A percentile compares a stretch with the other conserved stretches of the same genome.
Conservation (phyloP, 2,329 filamentous ascomycete genomes). For the Aquanectria penicillioides region DNA sequence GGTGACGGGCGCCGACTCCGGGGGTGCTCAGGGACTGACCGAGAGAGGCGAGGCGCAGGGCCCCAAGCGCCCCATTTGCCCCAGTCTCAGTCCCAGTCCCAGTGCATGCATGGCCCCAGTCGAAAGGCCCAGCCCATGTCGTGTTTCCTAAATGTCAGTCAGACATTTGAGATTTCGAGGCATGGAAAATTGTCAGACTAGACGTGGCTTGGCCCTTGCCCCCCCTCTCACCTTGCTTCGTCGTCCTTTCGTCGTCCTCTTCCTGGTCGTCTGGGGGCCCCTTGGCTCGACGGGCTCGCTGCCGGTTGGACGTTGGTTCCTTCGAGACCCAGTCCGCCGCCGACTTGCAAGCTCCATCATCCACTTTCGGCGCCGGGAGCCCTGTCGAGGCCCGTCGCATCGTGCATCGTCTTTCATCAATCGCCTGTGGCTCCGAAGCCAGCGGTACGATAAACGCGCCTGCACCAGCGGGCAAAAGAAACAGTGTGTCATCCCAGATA, state of each 20-base stretch:
- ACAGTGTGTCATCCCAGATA: not conserved
- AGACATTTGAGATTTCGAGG: conserved; percentile 10
- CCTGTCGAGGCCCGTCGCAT: conserved; percentile 16
- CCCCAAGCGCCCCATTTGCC: not conserved
- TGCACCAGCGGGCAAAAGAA: not conserved
- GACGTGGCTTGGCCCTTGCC: conserved; percentile 3
- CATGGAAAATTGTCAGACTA: conserved; percentile 12
- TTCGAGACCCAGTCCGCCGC: conserved; percentile 7
- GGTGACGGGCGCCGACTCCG: conserved; percentile 24
- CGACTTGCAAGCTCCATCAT: conserved; percentile 4
- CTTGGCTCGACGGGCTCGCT: conserved; percentile 12
- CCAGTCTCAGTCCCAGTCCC: not conserved
- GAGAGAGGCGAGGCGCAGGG: conserved; percentile 12
- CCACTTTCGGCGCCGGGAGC: conserved; percentile 14
- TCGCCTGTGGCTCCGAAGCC: conserved; percentile 6
- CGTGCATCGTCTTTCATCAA: conserved; percentile 8
- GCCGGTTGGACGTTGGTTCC: conserved; percentile 13
- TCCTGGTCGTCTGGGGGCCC: conserved; percentile 5
- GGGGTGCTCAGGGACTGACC: conserved; percentile 16
- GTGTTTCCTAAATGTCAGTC: conserved; percentile 18
- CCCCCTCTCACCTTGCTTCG: not conserved
- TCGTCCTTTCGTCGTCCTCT: not conserved
- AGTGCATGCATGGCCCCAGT: not conserved
- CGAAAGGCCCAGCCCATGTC: conserved; percentile 12
- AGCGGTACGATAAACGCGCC: conserved; percentile 7